A percentile compares a stretch with the other conserved stretches of the same genome.
Conservation (phyloP, 2,329 filamentous ascomycete species). For the Ophiostoma sp. region DNA sequence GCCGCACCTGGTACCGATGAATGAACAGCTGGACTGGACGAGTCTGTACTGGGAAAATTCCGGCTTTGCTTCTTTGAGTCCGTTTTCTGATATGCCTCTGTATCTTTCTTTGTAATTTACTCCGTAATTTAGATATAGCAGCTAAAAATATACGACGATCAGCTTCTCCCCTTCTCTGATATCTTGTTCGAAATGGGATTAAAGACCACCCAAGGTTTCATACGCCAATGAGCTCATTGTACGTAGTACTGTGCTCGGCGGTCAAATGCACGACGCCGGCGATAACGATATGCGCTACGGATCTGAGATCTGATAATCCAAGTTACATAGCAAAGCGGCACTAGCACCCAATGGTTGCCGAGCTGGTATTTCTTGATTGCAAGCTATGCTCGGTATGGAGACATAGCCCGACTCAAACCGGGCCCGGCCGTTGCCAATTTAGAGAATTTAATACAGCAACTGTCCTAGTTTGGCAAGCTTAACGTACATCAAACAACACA, state of each 20-base stretch:
- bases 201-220: neutral
- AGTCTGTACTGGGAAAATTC: conserved; percentile 25
- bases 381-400: neutral
- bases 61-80: conserved; percentile 23
- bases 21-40: conserved; percentile 25
- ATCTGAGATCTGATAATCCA: neutral
- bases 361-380: neutral
- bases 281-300: neutral
- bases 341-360: neutral
- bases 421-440: neutral
- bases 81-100: conserved; percentile 24
- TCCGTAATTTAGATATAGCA: neutral
- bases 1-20: conserved; percentile 20
- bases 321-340: neutral
- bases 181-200: too few species aligned
- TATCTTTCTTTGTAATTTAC: conserved; percentile 19
- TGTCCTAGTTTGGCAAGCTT: neutral
- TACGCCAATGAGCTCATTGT: neutral
- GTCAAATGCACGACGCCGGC: neutral
- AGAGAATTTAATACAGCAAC: neutral
- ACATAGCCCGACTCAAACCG: neutral
- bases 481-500: neutral
- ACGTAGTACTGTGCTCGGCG: neutral
- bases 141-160: too few species aligned
- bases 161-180: too few species aligned